Evolutionary conservation across 441 rosid genomes (phyloP), one percentile per base, ranked within the genome.

Genomic region (Pelargonium cotyledonis): DNA sequence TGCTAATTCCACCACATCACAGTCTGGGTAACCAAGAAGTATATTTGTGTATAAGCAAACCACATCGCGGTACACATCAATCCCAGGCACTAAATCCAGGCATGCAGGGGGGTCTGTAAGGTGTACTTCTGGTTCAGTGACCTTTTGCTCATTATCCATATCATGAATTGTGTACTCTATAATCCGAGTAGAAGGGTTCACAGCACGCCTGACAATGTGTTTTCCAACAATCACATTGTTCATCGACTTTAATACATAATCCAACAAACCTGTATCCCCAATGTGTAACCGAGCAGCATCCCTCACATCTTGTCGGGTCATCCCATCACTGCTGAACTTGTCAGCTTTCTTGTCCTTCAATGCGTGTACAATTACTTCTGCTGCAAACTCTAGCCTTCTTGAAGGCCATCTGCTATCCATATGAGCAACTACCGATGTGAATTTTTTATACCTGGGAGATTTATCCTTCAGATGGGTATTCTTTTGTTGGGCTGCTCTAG

Each of bases 251-350:
- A 95, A 70, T 49, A 95, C 97, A 66, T 86, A 88, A 73, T 95
- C 97, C 0, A 92, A 81, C 81, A 95, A 78, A 16, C 99, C 98
- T 0, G 96, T 90, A 69, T 95, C 99, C 8, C 99, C 97, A 21
- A 95, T 92, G 69, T 87, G 94, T 79, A 85, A 75, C 73, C 99
- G 78, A 66, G 99, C 99, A 53, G 96, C 85, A 79, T 90, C 96
- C 76, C 95, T 86, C 58, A 90, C 87, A 29, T 92, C 96, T 77
- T 92, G 97, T 63, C 99, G 69, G 38, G 86, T 88, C 99, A 95
- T 90, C 65, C 97, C 91, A 15, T 76, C 78, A 31, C 69, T 69
- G 23, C 83, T 41, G 1, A 5, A 65, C 15, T 73, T 81, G 46
- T 70, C 69, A 1, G 77, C 79, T 75, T 84, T 84, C 71, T 82